Base-by-base conservation (phyloP, 495 filamentous ascomycete genomes). In the Penicillium bialowiezense region DNA sequence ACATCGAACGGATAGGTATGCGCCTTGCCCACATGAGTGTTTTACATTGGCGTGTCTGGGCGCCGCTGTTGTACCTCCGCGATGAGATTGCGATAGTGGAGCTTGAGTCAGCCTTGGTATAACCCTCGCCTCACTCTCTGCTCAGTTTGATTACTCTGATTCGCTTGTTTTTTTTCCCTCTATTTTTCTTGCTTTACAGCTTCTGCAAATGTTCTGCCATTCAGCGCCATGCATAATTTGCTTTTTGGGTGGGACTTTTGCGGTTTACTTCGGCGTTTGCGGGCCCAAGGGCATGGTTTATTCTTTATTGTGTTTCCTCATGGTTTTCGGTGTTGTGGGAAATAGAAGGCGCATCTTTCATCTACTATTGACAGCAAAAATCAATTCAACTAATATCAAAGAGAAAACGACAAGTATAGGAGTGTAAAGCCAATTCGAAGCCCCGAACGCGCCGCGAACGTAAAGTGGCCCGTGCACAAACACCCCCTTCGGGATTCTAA, bases 31-130 rank as follows among this genome's bases (percentile, higher is more conserved):
- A 95, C 55, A 79, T 96, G 34, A 81, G 83, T 7, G 76, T 90
- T 15, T 67, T 95, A 18, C 90, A 96, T 64, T 96, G 90, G 90
- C 76, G 85, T 41, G 84, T 95, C 3, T 96, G 90, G 90, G 84
- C 81, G 5, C 82, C 83, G 24, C 66, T 89, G 38, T 79, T 82
- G 1, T 95, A 89, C 61, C 62, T 72, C 13, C 59, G 63, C 17
- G 71, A 72, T 41, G 67, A 66, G 46, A 58, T 69, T 29, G 58
- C 61, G 14, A 60, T 63, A 34, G 51, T 50, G 38, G 60, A 57
- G 45, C 43, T 39, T 28, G 49, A 40, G 19, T 35, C 48, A 28
- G 42, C 48, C 4, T 45, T 59, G 41, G 29, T n/a, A n/a, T n/a
- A n/a, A n/a, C n/a, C n/a, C n/a, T n/a, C n/a, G n/a, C n/a, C n/a